Base-by-base conservation (phyloP, 2,329 filamentous ascomycete species). In the Xylariaceae sp. region DNA sequence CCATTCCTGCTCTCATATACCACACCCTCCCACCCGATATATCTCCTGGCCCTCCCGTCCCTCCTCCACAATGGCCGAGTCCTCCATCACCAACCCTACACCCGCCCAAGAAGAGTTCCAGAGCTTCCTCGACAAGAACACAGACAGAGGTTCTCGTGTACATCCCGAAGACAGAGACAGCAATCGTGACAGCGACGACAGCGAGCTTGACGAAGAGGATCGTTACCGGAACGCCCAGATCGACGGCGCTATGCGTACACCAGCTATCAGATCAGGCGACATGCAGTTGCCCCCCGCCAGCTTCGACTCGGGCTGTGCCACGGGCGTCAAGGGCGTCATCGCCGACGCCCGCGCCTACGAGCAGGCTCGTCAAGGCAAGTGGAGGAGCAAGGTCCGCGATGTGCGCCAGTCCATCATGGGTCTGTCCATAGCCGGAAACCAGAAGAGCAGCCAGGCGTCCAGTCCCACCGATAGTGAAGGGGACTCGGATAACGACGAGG, bases 241-340 rank as follows among this genome's bases (percentile, higher is more conserved):
- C 67, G 79, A 86, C 68, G 78, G 79, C 61, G 80, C 78, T 63
- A 87, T 87, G 82, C 77, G 85, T 63, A 84, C 84, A 69, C 80
- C 84, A 47, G 75, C 78, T 53, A 72, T 80, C 48, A 71, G 55
- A 55, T 48, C 53, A 31, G 62, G 62, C 53, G 76, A 75, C 51
- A 70, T 89, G 63, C 80, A 78, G 65, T 81, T 88, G 55, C 83
- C 83, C 13, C 83, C 82, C 10, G 74, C 75, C 12, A 79, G 76
- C 50, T 86, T 87, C 64, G 82, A 89, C 68, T 82, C 75, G 48
- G 85, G 87, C 52, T 81, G 83, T 59, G 85, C 88, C 60, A 93
- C 89, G 2, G 89, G 89, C 43, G 89, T 91, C 60, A 93, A 93
- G 75, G 89, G 89, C 57, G 89, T 94, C 69, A 93, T 94, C 65